Percentiles rank a stretch among this genome's conserved stretches.
Evolutionary conservation across 2,329 filamentous ascomycete species (phyloP).

Genomic region (Aureobasidium lini): DNA sequence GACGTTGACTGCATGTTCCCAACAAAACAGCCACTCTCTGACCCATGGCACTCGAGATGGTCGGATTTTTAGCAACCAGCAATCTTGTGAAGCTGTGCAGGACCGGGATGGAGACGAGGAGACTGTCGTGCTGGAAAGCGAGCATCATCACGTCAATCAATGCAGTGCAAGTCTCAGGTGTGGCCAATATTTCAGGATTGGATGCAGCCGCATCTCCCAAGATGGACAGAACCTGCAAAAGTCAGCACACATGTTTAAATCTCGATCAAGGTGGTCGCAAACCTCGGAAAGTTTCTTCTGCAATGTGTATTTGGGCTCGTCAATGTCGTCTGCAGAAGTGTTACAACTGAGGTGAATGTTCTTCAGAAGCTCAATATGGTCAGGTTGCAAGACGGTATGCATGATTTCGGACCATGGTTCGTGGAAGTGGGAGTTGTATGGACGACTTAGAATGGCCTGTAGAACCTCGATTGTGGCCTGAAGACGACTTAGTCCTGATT

Average conservation of each 20-base stretch:
- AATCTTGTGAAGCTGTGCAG: constrained; percentile 85
- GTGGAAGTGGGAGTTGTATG: constrained; percentile 63
- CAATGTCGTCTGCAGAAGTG: constrained; percentile 58
- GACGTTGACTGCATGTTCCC: constrained; percentile 71
- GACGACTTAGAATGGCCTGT: constrained; percentile 32
- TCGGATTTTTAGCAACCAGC: constrained; percentile 63
- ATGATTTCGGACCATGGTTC: constrained; percentile 25
- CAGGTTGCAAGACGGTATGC: constrained; percentile 22
- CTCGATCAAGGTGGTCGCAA: constrained; percentile 21
- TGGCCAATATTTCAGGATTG: constrained; percentile 57
- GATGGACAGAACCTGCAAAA: constrained; percentile 66
- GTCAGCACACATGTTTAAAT: not conserved
- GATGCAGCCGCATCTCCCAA: constrained; percentile 78
- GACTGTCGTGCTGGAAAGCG: constrained; percentile 75
- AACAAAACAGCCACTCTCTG: constrained; percentile 66
- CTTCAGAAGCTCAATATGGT: constrained; percentile 25
- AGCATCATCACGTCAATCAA: constrained; percentile 74
- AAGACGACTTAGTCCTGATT: constrained; percentile 19
- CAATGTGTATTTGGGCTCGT: constrained; percentile 86
- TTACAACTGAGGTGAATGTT: constrained; percentile 23
- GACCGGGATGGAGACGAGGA: constrained; percentile 88
- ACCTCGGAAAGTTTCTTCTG: constrained; percentile 93
- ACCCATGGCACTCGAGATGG: constrained; percentile 53
- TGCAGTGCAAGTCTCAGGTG: constrained; percentile 59
- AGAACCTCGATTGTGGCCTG: constrained; percentile 47